phyloP scores from a whole-genome alignment of 352 stramenopile species.

The Aphanomyces invadans region DNA sequence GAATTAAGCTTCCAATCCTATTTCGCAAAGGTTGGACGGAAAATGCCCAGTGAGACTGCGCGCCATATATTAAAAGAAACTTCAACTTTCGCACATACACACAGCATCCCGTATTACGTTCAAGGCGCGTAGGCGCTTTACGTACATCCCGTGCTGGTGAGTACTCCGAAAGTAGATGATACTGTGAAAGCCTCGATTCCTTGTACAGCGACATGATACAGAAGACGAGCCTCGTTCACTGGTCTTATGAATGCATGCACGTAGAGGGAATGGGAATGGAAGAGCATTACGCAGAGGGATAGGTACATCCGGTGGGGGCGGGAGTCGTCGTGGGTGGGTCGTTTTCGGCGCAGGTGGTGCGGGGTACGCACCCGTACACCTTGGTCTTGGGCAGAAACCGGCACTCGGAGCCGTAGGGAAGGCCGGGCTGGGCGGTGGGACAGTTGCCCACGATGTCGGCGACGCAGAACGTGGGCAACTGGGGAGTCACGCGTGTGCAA shows the following conservation, averaged over 20 bases:
- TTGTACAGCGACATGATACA: too few relatives aligned
- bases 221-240: not conserved
- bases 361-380: conserved; percentile 1
- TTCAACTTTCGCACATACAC: too few relatives aligned
- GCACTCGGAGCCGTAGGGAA: conserved; percentile 1
- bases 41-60: too few relatives aligned
- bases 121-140: too few relatives aligned
- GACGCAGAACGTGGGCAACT: not conserved
- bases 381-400: not conserved
- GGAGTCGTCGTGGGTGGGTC: not conserved
- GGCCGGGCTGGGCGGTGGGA: not conserved
- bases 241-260: not conserved
- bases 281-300: not conserved
- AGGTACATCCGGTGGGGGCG: not conserved
- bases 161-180: too few relatives aligned
- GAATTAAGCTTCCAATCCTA: not conserved
- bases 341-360: not conserved
- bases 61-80: too few relatives aligned
- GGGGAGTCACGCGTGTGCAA: not conserved
- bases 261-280: not conserved
- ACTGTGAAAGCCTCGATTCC: too few relatives aligned
- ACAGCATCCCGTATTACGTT: too few relatives aligned
- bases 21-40: not conserved
- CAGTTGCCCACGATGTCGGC: conserved; percentile 3
- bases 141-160: too few relatives aligned